phyloP scores from a whole-genome alignment of 192 early-diverging fungal species.

The Linnemannia zychae region DNA sequence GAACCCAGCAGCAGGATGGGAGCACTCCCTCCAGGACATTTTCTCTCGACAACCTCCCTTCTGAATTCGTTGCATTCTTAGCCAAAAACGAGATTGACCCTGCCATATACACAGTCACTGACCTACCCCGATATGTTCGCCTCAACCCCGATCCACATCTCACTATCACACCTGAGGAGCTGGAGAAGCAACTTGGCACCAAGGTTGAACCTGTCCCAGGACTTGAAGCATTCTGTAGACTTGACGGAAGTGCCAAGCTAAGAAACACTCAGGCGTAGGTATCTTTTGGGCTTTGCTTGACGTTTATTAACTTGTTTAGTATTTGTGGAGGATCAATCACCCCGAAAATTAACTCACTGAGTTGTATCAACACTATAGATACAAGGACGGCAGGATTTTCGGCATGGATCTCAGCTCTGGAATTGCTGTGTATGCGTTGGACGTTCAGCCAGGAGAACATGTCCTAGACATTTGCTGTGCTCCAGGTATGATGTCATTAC shows the following conservation, averaged over 20 bases:
- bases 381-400: slow-evolving; percentile 65
- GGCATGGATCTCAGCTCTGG: slow-evolving; percentile 91
- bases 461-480: slow-evolving; percentile 93
- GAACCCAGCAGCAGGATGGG: not conserved
- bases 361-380: slow-evolving; percentile 22
- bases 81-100: slow-evolving; percentile 78
- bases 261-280: slow-evolving; percentile 65
- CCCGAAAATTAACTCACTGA: not conserved
- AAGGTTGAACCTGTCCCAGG: slow-evolving; percentile 60
- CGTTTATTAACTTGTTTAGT: not conserved
- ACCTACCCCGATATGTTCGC: slow-evolving; percentile 84
- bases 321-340: not conserved
- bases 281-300: not conserved
- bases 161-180: slow-evolving; percentile 57
- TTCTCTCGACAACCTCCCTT: slow-evolving; percentile 65
- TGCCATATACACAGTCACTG: slow-evolving; percentile 68
- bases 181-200: slow-evolving; percentile 64
- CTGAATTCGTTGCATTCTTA: slow-evolving; percentile 76
- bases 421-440: slow-evolving; percentile 84
- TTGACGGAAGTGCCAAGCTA: slow-evolving; percentile 60
- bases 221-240: slow-evolving; percentile 72
- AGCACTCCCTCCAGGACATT: slow-evolving; percentile 8
- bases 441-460: slow-evolving; percentile 80
- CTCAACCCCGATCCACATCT: slow-evolving; percentile 61
- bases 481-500: slow-evolving; percentile 60